Conservation (phyloP, 768 basidiomycete species). For the Gloeophyllum trabeum region DNA sequence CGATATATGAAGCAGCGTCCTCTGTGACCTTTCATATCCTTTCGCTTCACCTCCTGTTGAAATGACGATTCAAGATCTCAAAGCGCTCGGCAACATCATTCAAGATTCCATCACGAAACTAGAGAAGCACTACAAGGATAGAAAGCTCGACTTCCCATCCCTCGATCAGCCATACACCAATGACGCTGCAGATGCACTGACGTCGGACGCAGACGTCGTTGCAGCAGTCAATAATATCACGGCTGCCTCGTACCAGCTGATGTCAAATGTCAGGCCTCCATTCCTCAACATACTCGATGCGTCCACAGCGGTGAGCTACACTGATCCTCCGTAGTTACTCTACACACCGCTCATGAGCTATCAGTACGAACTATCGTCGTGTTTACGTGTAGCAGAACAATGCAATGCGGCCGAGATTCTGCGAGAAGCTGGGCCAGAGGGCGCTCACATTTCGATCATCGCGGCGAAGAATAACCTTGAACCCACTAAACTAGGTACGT, state of each 20-base stretch:
- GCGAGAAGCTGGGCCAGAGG: slow-evolving; percentile 8
- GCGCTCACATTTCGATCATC: not conserved
- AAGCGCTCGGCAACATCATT: not conserved
- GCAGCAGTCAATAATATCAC: not conserved
- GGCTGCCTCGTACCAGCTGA: not conserved
- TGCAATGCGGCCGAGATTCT: slow-evolving; percentile 8
- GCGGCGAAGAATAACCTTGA: not conserved
- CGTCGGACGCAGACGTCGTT: not conserved
- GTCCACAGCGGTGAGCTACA: not conserved
- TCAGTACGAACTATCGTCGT: slow-evolving; percentile 4
- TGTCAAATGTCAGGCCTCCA: not conserved
- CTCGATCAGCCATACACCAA: not conserved
- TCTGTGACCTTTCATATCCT: too few species aligned
- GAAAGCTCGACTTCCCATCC: not conserved
- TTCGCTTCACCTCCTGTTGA: not conserved
- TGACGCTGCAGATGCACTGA: not conserved
- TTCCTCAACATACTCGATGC: not conserved
- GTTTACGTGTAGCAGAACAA: slow-evolving; percentile 4
- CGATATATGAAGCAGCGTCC: too few species aligned
- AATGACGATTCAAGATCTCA: not conserved
- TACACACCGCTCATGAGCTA: too few species aligned
- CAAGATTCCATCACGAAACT: not conserved
- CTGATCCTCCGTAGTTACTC: too few species aligned
- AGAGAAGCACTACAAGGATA: not conserved
- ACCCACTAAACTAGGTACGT: not conserved